Evolutionary conservation across 305 asterid genomes (phyloP).

Genomic region (Caryopteris hybrid): DNA sequence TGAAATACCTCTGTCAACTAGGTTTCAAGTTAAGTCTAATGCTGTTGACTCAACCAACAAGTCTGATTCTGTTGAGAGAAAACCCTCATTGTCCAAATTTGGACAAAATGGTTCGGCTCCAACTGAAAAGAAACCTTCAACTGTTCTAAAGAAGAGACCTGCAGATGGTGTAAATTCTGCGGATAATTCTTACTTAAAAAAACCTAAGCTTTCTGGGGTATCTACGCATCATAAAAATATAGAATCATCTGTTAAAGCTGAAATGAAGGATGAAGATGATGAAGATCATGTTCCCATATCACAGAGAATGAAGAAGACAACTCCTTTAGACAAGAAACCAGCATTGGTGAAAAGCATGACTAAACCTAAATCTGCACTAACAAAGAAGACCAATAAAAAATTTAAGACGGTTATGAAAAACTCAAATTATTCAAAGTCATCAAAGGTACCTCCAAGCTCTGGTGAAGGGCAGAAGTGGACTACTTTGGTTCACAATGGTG

Average conservation of each 20-base stretch:
- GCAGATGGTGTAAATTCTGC: slow-evolving; percentile 30
- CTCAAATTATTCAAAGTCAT: slow-evolving; percentile 69
- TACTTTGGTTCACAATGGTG: slow-evolving; percentile 89
- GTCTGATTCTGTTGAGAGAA: slow-evolving; percentile 45
- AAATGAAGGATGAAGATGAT: slow-evolving; percentile 55
- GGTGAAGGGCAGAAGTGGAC: slow-evolving; percentile 99
- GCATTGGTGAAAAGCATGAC: slow-evolving; percentile 34
- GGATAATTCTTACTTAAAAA: slow-evolving; percentile 28
- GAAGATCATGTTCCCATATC: slow-evolving; percentile 74
- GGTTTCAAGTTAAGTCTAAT: slow-evolving; percentile 34
- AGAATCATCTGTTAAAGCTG: slow-evolving; percentile 35
- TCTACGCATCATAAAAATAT: slow-evolving; percentile 22
- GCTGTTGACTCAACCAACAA: slow-evolving; percentile 40
- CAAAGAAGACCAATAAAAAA: slow-evolving; percentile 45
- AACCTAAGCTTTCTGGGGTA: slow-evolving; percentile 36
- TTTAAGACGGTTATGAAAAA: slow-evolving; percentile 50
- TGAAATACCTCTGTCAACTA: slow-evolving; percentile 59
- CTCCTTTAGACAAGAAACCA: slow-evolving; percentile 46
- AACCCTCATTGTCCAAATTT: slow-evolving; percentile 33
- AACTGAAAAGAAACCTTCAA: slow-evolving; percentile 37
- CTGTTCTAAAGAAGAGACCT: slow-evolving; percentile 40
- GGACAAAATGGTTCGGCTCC: slow-evolving; percentile 44
- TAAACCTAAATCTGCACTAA: slow-evolving; percentile 39
- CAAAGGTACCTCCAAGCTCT: slow-evolving; percentile 78
- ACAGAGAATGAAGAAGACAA: slow-evolving; percentile 63